Base-by-base conservation (phyloP, 2,329 filamentous ascomycete genomes). In the Alternaria brassicae region DNA sequence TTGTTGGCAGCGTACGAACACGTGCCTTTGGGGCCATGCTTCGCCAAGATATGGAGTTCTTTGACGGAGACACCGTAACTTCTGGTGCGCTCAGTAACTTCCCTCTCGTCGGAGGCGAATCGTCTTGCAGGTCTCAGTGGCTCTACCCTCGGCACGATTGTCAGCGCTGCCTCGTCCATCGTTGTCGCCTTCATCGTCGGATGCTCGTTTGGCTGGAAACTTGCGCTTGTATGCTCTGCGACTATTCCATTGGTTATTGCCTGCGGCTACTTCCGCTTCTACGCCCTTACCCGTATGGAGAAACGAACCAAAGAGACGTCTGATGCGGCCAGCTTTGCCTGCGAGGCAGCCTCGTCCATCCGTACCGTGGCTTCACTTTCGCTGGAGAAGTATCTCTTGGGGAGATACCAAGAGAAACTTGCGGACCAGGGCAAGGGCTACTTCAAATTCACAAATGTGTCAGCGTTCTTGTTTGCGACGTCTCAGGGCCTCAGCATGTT, bases 331-430 rank as follows among this genome's bases (percentile, higher is more conserved):
- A 90, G 89, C 50, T 98, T 91, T 75, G 95, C 95, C 9, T 97
- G 93, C 55, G 95, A 99, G 77, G 93, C 94, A 41, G 96, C 95
- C 23, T 93, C 91, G 1, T 91, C 93, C 5, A 97, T 98, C 68
- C 91, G 94, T 53, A 98, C 95, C 4, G 94, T 98, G n/a, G 94
- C 93, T 4, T 91, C 92, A 2, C 84, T 98, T 36, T 97, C 93
- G 0, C 88, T 94, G 7, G 95, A 99, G 79, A 79, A 85, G 0
- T 92, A 97, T 72, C 92, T 98, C 2, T 85, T 92, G 68, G 71
- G 78, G 3, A 84, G 89, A 52, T 99, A 98, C 78, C 88, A 88
- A 56, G 72, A 80, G 0, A 89, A 91, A 39, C 85, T 98, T 12
- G 86, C 84, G 0, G 73, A 72, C 1, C 94, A 98, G 77, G 88